phyloP scores from a whole-genome alignment of 2,329 filamentous ascomycete genomes.

The Colletotrichum lindemuthianum region DNA sequence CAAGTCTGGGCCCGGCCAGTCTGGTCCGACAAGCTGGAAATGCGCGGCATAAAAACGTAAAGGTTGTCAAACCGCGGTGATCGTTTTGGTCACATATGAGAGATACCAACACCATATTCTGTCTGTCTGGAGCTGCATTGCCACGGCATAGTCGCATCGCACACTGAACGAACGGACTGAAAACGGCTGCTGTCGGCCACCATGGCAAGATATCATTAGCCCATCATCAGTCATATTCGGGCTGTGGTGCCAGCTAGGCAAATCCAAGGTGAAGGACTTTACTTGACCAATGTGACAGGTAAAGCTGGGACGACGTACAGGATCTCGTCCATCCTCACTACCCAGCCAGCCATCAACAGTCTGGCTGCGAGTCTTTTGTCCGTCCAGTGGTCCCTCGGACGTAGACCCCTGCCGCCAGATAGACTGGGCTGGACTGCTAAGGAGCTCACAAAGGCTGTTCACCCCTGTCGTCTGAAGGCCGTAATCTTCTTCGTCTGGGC shows the following conservation, averaged over 20 bases:
- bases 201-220: slow-evolving; percentile 13
- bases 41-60: not conserved
- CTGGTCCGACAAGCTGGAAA: not conserved
- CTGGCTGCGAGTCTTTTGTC: not conserved
- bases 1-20: slow-evolving; percentile 1
- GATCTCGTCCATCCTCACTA: not conserved
- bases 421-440: too few relatives aligned
- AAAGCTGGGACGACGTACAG: too few relatives aligned
- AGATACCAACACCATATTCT: not conserved
- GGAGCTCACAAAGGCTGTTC: too few relatives aligned
- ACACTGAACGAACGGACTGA: too few relatives aligned
- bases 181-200: slow-evolving; percentile 17
- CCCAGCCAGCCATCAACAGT: not conserved
- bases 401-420: too few relatives aligned
- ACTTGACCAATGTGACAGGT: too few relatives aligned
- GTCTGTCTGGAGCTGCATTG: not conserved
- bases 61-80: slow-evolving; percentile 11
- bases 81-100: slow-evolving; percentile 28
- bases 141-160: not conserved
- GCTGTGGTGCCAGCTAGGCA: too few relatives aligned
- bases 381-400: not conserved
- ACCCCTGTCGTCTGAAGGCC: too few relatives aligned
- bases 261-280: too few relatives aligned
- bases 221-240: slow-evolving; percentile 32
- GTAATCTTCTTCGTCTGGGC: not conserved